A percentile compares a stretch with the other conserved stretches of the same genome.
These are phyloP conservation scores for Polyporus arcularius DNA, from an alignment of 768 basidiomycete genomes.

Conservation along the genomic window DNA sequence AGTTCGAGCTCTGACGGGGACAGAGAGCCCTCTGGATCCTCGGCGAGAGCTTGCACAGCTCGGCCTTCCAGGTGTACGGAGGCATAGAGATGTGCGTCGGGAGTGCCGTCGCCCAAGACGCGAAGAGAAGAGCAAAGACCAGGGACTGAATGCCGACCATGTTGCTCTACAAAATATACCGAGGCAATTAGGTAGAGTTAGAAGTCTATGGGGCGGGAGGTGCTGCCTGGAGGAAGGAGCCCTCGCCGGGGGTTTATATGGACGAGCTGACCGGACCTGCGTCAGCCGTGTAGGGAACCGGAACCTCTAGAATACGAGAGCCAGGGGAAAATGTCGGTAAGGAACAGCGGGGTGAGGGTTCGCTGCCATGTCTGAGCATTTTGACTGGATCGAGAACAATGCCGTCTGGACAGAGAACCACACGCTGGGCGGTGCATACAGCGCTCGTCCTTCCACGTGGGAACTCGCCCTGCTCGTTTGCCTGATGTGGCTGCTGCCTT, in stretches of 20 bases:
- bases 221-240: slow-evolving; percentile 11
- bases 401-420: slow-evolving; percentile 8
- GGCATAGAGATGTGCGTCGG: slow-evolving; percentile 35
- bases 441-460: slow-evolving; percentile 16
- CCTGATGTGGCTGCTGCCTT: slow-evolving; percentile 23
- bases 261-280: slow-evolving; percentile 17
- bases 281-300: slow-evolving; percentile 5
- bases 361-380: slow-evolving; percentile 9
- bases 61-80: slow-evolving; percentile 35
- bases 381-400: slow-evolving; percentile 25
- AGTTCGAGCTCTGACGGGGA: slow-evolving; percentile 35
- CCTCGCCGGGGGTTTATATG: slow-evolving; percentile 17
- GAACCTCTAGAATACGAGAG: slow-evolving; percentile 3
- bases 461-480: slow-evolving; percentile 15
- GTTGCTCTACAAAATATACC: slow-evolving; percentile 17
- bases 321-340: slow-evolving; percentile 21
- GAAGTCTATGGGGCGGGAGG: slow-evolving; percentile 13
- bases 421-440: background rate
- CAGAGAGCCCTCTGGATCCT: slow-evolving; percentile 42
- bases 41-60: slow-evolving; percentile 48
- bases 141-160: slow-evolving; percentile 41
- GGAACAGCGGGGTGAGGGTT: slow-evolving; percentile 19
- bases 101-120: slow-evolving; percentile 32
- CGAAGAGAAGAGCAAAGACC: slow-evolving; percentile 33
- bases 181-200: slow-evolving; percentile 31